Base-by-base conservation (phyloP, 2,329 filamentous ascomycete genomes). In the Exutisphaerella laricina region DNA sequence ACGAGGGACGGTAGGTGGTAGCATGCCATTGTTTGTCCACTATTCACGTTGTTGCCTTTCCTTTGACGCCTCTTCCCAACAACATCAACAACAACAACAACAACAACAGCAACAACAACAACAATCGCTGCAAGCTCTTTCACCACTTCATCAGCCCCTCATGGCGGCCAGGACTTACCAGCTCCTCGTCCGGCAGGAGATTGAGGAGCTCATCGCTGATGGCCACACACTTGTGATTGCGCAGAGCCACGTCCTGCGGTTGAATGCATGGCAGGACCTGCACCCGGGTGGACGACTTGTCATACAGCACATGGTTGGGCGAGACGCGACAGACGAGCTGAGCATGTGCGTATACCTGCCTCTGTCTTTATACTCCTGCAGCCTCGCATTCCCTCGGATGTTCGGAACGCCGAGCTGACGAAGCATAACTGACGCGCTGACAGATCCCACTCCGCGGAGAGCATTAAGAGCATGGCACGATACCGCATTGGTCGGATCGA, bases 401-500 rank as follows among this genome's bases (percentile, higher is more conserved):
- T 13, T 9, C 18, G 16, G 29, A 31, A 39, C 6, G 9, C 29
- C 22, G 33, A 37, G 37, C 37, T 40, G 5, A 40, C 26, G 32
- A 32, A 18, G 22, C n/a, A n/a, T 42, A 13, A 9, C 29, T n/a
- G n/a, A n/a, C n/a, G 29, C 40, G 17, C 23, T 28, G 21, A 34
- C 42, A 45, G 42, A 33, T 45, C 42, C 6, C 79, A 82, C 58
- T 72, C 69, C 28, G 63, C 66, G 29, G 63, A 67, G 41, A 77
- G 77, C 10, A 60, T 79, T 21, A 66, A 69, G 36, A 25, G 30
- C 55, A 94, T 95, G 85, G 66, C 78, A 46, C 77, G 77, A 49
- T 96, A 88, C 63, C 80, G 85, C 49, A 86, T 96, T 55, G 89
- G 90, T 31, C 77, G 75, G 49, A 78, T 94, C 44, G 75, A 90